These are phyloP conservation scores for Coemansia sp. DNA, from an alignment of 192 early-diverging fungal species.

Conservation along the genomic window DNA sequence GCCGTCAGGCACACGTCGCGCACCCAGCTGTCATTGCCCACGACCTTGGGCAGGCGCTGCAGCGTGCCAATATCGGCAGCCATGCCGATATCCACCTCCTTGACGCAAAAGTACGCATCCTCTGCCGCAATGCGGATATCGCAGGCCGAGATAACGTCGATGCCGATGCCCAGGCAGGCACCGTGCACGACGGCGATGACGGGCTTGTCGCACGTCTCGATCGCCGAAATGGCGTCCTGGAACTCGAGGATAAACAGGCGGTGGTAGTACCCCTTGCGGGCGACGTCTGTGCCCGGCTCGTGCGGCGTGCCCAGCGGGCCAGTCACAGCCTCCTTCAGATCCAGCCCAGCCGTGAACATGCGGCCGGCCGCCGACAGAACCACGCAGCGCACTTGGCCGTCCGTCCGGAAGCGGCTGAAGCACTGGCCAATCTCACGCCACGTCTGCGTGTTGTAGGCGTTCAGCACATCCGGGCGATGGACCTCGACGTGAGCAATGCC, in stretches of 20 bases:
- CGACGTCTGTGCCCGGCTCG: conserved; percentile 13
- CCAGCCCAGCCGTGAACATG: conserved; percentile 89
- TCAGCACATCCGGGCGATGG: conserved; percentile 75
- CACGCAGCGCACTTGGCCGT: conserved; percentile 66
- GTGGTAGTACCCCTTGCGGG: conserved; percentile 45
- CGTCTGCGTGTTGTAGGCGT: conserved; percentile 67
- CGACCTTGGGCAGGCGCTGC: conserved; percentile 91
- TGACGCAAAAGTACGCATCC: conserved; percentile 79
- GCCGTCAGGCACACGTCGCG: conserved; percentile 87
- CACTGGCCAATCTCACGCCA: conserved; percentile 62
- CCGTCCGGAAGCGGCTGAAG: conserved; percentile 55
- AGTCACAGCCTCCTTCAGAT: conserved; percentile 53
- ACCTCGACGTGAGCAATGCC: conserved; percentile 76
- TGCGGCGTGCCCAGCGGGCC: conserved; percentile 11
- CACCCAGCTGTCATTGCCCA: conserved; percentile 85
- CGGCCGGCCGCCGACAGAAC: conserved; percentile 70
- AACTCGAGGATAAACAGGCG: conserved; percentile 44
- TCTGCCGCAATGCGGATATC: conserved; percentile 79
- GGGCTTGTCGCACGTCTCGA: conserved; percentile 80
- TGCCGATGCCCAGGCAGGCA: conserved; percentile 76
- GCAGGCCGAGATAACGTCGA: conserved; percentile 87
- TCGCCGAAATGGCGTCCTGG: conserved; percentile 66
- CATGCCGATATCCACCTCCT: conserved; percentile 91
- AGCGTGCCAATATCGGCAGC: conserved; percentile 92
- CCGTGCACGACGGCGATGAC: conserved; percentile 87